Percentiles rank a stretch among this genome's conserved stretches.
These are phyloP conservation scores for Wickerhamomyces tratensis DNA, from an alignment of 805 yeast species.

Conservation along the genomic window DNA sequence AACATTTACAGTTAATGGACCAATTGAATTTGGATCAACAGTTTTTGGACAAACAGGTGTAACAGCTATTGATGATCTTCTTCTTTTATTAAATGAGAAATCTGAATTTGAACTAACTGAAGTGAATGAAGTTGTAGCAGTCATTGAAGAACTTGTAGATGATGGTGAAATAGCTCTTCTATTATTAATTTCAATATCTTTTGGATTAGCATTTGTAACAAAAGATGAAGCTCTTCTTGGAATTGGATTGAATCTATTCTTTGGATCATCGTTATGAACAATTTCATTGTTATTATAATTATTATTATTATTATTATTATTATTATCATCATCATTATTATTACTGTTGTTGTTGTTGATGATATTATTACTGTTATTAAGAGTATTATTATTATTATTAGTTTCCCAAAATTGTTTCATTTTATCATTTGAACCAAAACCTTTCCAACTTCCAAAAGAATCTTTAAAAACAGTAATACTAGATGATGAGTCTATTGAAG, in stretches of 20 bases:
- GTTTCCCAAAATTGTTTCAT: neutral
- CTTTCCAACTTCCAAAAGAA: conserved; percentile 15
- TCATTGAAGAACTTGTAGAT: neutral
- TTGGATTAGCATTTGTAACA: neutral
- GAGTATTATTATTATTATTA: too few species aligned
- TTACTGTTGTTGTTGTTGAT: neutral
- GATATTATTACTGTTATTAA: neutral
- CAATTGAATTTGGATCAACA: neutral
- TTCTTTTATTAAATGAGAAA: neutral
- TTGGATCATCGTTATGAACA: neutral
- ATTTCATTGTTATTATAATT: too few species aligned
- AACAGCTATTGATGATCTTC: conserved; percentile 9
- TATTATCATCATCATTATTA: too few species aligned
- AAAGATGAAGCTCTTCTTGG: neutral
- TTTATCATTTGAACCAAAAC: conserved; percentile 3
- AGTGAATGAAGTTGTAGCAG: neutral
- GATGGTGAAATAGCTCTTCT: neutral
- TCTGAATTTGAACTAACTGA: neutral
- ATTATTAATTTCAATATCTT: too few species aligned
- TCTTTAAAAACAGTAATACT: neutral
- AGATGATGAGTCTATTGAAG: too few species aligned
- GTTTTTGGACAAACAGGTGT: neutral
- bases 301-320: too few species aligned
- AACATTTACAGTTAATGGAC: conserved; percentile 14
- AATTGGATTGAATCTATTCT: too few species aligned